Evolutionary conservation across 2,329 filamentous ascomycete genomes (phyloP).

Genomic region (Dothideomycetes sp.): DNA sequence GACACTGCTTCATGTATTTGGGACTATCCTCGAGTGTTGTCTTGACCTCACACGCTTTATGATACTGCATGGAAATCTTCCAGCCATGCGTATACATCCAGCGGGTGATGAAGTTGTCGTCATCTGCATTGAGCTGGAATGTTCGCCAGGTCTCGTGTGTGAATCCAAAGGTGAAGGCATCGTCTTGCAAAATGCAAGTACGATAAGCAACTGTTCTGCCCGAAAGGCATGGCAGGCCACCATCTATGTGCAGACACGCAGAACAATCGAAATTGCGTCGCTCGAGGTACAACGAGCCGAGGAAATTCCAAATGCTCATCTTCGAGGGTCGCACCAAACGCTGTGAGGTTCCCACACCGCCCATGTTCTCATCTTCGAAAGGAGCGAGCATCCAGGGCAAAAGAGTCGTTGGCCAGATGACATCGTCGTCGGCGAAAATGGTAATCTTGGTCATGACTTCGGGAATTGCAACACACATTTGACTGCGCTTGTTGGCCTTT

Average conservation of each 20-base stretch:
- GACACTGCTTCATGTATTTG: constrained; percentile 88
- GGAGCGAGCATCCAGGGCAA: constrained; percentile 88
- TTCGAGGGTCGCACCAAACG: constrained; percentile 62
- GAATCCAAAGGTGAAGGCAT: constrained; percentile 79
- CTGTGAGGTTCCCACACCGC: constrained; percentile 88
- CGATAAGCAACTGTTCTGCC: constrained; percentile 89
- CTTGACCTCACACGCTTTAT: constrained; percentile 80
- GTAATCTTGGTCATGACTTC: constrained; percentile 76
- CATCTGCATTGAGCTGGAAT: constrained; percentile 88
- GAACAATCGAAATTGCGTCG: constrained; percentile 95
- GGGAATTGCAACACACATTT: constrained; percentile 85
- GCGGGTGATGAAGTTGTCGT: constrained; percentile 95
- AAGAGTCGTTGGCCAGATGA: constrained; percentile 79
- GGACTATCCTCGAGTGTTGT: constrained; percentile 83
- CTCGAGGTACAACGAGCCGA: constrained; percentile 86
- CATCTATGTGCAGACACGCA: constrained; percentile 88
- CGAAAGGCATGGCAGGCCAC: constrained; percentile 93
- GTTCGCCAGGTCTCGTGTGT: constrained; percentile 82
- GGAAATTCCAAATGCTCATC: constrained; percentile 69
- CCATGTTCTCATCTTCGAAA: constrained; percentile 74
- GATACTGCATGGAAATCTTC: constrained; percentile 94
- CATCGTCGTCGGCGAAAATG: constrained; percentile 91
- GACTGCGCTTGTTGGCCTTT: constrained; percentile 90
- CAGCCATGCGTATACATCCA: constrained; percentile 89
- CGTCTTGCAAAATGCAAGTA: constrained; percentile 75